Evolutionary conservation across 768 basidiomycete genomes (phyloP).

Genomic region (Cystofilobasidium capitatum): DNA sequence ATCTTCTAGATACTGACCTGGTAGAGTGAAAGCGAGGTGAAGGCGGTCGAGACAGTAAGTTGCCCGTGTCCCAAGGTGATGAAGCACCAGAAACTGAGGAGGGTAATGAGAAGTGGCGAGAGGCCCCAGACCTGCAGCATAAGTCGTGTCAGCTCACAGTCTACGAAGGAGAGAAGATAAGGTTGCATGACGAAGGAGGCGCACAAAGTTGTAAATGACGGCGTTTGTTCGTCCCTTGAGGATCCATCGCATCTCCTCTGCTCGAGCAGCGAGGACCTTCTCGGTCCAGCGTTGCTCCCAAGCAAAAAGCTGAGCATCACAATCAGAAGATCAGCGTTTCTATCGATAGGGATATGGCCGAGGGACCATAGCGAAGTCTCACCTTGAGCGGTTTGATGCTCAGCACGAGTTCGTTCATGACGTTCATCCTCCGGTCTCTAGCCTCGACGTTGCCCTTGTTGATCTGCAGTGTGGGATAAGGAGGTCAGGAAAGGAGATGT

Average conservation of each 20-base stretch:
- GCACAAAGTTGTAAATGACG: not conserved
- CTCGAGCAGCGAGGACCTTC: not conserved
- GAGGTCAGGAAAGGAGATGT: slow-evolving; percentile 33
- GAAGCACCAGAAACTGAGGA: slow-evolving; percentile 12
- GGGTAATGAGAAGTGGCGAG: slow-evolving; percentile 5
- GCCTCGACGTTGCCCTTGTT: slow-evolving; percentile 42
- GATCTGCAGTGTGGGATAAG: slow-evolving; percentile 47
- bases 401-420: slow-evolving; percentile 52
- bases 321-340: not conserved
- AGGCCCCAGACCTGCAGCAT: not conserved
- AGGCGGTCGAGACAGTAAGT: slow-evolving; percentile 24
- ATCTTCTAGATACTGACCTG: not conserved
- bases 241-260: slow-evolving; percentile 14
- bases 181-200: not conserved
- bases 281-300: slow-evolving; percentile 19
- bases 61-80: slow-evolving; percentile 17
- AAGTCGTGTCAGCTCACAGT: not conserved
- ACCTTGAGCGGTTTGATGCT: slow-evolving; percentile 51
- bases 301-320: slow-evolving; percentile 14
- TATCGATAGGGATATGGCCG: not conserved
- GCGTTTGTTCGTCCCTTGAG: slow-evolving; percentile 8
- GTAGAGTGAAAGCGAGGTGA: slow-evolving; percentile 19
- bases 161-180: not conserved
- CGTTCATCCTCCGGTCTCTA: slow-evolving; percentile 65
- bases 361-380: slow-evolving; percentile 46